Percentiles rank a stretch among this genome's conserved stretches.
Evolutionary conservation across 2,329 filamentous ascomycete genomes (phyloP).

Genomic region (Rutstroemia sp.): DNA sequence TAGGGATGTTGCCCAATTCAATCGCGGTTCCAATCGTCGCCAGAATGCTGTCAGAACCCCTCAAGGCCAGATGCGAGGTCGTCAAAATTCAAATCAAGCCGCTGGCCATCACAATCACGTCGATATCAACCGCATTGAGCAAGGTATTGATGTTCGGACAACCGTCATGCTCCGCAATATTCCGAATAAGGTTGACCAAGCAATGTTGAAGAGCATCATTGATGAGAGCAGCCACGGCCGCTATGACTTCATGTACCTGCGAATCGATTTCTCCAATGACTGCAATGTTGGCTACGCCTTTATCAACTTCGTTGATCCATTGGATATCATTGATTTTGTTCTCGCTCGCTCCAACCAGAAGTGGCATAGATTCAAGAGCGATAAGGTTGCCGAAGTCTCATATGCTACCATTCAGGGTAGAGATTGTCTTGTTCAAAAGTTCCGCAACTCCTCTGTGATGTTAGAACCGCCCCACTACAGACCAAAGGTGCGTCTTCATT

Average conservation of each 20-base stretch:
- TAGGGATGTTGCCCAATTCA: conserved; percentile 7
- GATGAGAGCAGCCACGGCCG: conserved; percentile 72
- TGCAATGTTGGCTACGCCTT: conserved; percentile 96
- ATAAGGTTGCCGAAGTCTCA: conserved; percentile 83
- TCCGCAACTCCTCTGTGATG: conserved; percentile 96
- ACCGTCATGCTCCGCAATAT: conserved; percentile 92
- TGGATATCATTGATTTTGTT: conserved; percentile 72
- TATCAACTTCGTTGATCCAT: conserved; percentile 83
- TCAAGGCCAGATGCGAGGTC: conserved; percentile 31
- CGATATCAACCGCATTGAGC: conserved; percentile 50
- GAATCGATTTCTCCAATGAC: conserved; percentile 80
- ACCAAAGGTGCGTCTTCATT: conserved; percentile 60
- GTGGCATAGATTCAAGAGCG: conserved; percentile 73
- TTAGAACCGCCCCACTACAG: conserved; percentile 73
- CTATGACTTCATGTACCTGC: conserved; percentile 92
- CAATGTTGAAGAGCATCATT: conserved; percentile 69
- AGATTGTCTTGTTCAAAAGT: conserved; percentile 87
- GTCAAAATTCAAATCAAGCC: conserved; percentile 32
- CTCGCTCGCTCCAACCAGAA: conserved; percentile 61
- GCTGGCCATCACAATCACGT: conserved; percentile 54
- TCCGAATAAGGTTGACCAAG: conserved; percentile 78
- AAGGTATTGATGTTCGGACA: conserved; percentile 66
- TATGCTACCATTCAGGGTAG: conserved; percentile 97
- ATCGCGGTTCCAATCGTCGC: conserved; percentile 17
- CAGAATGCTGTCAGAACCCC: conserved; percentile 35